Evolutionary conservation across 495 filamentous ascomycete genomes (phyloP).

Genomic region (Choiromyces venosus): DNA sequence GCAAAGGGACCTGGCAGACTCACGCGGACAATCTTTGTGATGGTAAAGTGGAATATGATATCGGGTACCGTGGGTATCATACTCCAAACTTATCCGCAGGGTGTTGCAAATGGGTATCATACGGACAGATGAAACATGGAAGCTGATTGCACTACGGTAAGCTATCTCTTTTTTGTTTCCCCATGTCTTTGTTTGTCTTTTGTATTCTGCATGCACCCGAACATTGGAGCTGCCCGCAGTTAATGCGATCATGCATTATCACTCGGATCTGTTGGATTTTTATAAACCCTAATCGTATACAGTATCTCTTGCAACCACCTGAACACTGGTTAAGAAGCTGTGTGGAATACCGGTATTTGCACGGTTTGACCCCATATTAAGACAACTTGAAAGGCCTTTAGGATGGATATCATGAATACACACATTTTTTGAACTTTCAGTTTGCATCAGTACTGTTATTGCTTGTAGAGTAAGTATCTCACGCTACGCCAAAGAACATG

Average conservation of each 20-base stretch:
- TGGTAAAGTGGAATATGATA: background rate
- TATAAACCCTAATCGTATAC: background rate
- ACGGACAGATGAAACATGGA: background rate
- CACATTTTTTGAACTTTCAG: background rate
- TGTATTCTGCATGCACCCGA: no score
- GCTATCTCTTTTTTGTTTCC: background rate
- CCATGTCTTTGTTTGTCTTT: background rate
- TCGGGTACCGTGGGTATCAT: background rate
- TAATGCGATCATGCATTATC: background rate
- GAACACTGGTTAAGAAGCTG: background rate
- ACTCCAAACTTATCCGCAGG: background rate
- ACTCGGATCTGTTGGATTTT: background rate
- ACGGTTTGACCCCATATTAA: background rate
- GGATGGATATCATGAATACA: background rate
- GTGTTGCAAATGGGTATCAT: background rate
- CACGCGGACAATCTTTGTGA: background rate
- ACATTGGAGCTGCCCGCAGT: background rate
- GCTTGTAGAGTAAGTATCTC: background rate
- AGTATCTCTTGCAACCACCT: background rate
- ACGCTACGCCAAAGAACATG: background rate
- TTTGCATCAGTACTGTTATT: background rate
- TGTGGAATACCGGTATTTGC: background rate
- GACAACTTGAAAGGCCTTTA: background rate
- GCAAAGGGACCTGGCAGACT: background rate
- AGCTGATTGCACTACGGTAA: background rate